Evolutionary conservation across 1,284 basidiomycete genomes (phyloP).

Genomic region (Pseudomicrostroma phylloplanum): DNA sequence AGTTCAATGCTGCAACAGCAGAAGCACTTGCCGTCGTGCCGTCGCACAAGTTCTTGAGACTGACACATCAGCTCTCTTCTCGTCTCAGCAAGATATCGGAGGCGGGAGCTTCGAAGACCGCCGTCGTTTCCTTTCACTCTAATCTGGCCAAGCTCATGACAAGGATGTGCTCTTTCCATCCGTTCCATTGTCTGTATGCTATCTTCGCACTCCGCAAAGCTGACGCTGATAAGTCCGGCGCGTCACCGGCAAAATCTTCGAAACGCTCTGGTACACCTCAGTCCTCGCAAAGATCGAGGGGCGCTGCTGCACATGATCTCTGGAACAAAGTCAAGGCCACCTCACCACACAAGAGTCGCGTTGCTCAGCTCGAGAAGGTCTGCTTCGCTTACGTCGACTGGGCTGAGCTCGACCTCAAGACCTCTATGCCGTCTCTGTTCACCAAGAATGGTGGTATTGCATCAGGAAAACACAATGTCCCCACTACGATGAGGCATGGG

Average conservation of each 20-base stretch:
- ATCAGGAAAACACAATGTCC: constrained; percentile 23
- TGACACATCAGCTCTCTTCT: constrained; percentile 86
- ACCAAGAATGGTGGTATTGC: constrained; percentile 21
- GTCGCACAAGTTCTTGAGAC: constrained; percentile 79
- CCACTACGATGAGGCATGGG: neutral
- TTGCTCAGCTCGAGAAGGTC: constrained; percentile 62
- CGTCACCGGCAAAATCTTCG: constrained; percentile 13
- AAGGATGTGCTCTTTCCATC: constrained; percentile 80
- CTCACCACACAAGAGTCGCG: constrained; percentile 51
- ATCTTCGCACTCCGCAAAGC: constrained; percentile 61
- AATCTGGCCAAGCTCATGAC: constrained; percentile 64
- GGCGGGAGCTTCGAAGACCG: constrained; percentile 48
- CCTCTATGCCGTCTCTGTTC: constrained; percentile 26
- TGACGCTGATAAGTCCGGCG: constrained; percentile 18
- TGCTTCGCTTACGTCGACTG: constrained; percentile 72
- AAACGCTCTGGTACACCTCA: constrained; percentile 63
- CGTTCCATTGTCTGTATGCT: constrained; percentile 87
- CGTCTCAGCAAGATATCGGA: constrained; percentile 55
- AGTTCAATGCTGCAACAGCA: constrained; percentile 58
- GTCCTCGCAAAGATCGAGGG: constrained; percentile 63
- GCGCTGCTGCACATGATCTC: constrained; percentile 65
- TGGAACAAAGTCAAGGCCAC: constrained; percentile 60
- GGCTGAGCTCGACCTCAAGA: constrained; percentile 63
- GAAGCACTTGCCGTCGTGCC: constrained; percentile 63
- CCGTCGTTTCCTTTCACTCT: constrained; percentile 56